A percentile compares a stretch with the other conserved stretches of the same genome.
phyloP scores from a whole-genome alignment of 495 filamentous ascomycete genomes.

The Astrothelium subdiscretum region DNA sequence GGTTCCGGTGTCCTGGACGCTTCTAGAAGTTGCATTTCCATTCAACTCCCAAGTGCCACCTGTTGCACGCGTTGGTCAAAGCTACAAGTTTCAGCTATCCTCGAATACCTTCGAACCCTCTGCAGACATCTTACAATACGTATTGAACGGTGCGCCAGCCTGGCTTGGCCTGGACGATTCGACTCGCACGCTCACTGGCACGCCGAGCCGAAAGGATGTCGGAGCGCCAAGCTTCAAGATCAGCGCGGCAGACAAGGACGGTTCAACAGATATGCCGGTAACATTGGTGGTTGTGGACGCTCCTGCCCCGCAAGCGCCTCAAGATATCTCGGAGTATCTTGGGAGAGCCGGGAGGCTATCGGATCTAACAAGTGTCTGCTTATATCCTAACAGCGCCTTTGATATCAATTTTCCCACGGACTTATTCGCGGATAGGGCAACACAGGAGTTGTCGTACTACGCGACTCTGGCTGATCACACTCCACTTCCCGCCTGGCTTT shows the following conservation, averaged over 20 bases:
- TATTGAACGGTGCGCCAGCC: slow-evolving; percentile 46
- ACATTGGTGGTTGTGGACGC: slow-evolving; percentile 20
- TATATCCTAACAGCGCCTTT: slow-evolving; percentile 18
- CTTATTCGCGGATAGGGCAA: slow-evolving; percentile 18
- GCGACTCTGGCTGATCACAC: slow-evolving; percentile 64
- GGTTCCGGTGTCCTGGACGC: background rate
- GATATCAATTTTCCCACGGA: slow-evolving; percentile 19
- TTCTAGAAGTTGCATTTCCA: slow-evolving; percentile 47
- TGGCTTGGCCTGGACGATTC: slow-evolving; percentile 60
- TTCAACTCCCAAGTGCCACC: slow-evolving; percentile 70
- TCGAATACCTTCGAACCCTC: slow-evolving; percentile 52
- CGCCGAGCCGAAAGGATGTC: slow-evolving; percentile 44
- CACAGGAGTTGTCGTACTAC: slow-evolving; percentile 45
- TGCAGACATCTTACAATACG: slow-evolving; percentile 44
- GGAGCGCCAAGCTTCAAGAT: slow-evolving; percentile 41
- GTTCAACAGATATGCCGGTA: slow-evolving; percentile 18
- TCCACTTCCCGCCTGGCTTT: slow-evolving; percentile 79
- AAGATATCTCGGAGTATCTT: slow-evolving; percentile 20
- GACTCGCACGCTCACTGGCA: slow-evolving; percentile 52
- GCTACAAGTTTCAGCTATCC: slow-evolving; percentile 58
- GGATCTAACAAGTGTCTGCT: slow-evolving; percentile 15
- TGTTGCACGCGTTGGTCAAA: slow-evolving; percentile 52
- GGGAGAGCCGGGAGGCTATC: slow-evolving; percentile 19
- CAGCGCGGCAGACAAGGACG: slow-evolving; percentile 18
- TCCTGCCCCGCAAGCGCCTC: slow-evolving; percentile 13